phyloP scores from a whole-genome alignment of 225 moss, liverwort and hornwort genomes.

The Sphagnum tenellum region DNA sequence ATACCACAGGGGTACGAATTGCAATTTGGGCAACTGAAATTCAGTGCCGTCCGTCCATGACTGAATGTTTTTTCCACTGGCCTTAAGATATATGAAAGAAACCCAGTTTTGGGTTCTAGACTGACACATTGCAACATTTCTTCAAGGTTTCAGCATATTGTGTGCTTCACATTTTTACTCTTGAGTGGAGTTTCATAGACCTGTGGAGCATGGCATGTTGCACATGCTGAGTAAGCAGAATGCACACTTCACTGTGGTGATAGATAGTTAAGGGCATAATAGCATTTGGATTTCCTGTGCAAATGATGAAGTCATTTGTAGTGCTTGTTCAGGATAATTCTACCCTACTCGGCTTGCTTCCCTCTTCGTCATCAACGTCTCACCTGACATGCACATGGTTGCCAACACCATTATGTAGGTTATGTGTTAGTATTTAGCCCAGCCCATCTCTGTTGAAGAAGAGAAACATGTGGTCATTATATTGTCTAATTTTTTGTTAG shows the following conservation, averaged over 20 bases:
- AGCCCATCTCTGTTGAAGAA: too few relatives aligned
- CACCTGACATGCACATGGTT: conserved; percentile 65
- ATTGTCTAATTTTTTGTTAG: too few relatives aligned
- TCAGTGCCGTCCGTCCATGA: too few relatives aligned
- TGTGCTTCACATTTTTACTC: background rate
- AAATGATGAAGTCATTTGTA: conserved; percentile 89
- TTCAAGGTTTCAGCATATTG: background rate
- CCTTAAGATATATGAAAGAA: too few relatives aligned
- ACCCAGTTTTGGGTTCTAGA: too few relatives aligned
- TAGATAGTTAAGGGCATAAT: conserved; percentile 81
- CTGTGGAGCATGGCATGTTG: conserved; percentile 56
- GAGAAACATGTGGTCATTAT: too few relatives aligned
- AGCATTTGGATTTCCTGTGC: conserved; percentile 71
- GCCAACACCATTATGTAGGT: conserved; percentile 79
- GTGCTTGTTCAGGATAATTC: conserved; percentile 72
- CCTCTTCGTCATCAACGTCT: conserved; percentile 79
- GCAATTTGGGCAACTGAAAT: too few relatives aligned
- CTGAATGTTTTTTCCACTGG: too few relatives aligned
- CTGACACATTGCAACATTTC: background rate
- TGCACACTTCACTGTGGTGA: conserved; percentile 65
- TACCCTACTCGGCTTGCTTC: conserved; percentile 77
- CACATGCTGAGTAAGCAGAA: conserved; percentile 43
- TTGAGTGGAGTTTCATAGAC: conserved; percentile 69
- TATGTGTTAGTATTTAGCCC: conserved; percentile 2
- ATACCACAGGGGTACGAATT: conserved; percentile 62